phyloP scores from a whole-genome alignment of 805 yeast species.

The Candida pseudoglaebosa region DNA sequence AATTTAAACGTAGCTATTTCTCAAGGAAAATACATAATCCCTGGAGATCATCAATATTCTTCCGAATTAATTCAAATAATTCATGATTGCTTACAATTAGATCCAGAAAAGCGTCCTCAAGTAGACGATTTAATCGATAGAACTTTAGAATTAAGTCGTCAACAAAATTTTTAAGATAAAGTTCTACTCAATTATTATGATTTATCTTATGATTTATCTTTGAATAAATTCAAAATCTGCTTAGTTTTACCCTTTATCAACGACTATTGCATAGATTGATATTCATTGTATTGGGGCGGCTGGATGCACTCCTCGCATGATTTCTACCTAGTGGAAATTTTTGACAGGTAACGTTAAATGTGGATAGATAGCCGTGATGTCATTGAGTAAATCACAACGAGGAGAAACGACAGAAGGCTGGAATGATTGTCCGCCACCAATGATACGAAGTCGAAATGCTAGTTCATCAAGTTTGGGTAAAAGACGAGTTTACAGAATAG shows the following conservation, averaged over 20 bases:
- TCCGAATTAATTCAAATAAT: conserved; percentile 55
- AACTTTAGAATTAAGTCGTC: conserved; percentile 37
- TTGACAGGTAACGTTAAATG: background rate
- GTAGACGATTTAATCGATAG: conserved; percentile 54
- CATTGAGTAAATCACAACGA: conserved; percentile 32
- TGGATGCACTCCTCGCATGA: too few species aligned
- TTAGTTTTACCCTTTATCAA: too few species aligned
- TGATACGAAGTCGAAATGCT: conserved; percentile 10
- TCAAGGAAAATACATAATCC: conserved; percentile 60
- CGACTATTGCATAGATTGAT: too few species aligned
- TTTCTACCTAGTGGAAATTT: background rate
- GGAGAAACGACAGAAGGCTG: conserved; percentile 48
- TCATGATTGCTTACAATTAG: conserved; percentile 55
- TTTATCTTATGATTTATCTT: too few species aligned
- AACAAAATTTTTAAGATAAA: background rate
- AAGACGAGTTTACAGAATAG: background rate
- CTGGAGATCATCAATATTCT: conserved; percentile 51
- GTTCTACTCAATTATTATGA: too few species aligned
- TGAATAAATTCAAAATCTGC: too few species aligned
- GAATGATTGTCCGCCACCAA: conserved; percentile 56
- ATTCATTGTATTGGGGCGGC: too few species aligned
- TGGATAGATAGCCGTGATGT: conserved; percentile 11
- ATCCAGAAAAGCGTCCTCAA: conserved; percentile 59
- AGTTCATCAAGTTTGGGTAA: conserved; percentile 1
- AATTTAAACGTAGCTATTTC: conserved; percentile 71